A percentile compares a stretch with the other conserved stretches of the same genome.
phyloP scores from a whole-genome alignment of 805 yeast genomes.

The Metschnikowia cerradonensis region DNA sequence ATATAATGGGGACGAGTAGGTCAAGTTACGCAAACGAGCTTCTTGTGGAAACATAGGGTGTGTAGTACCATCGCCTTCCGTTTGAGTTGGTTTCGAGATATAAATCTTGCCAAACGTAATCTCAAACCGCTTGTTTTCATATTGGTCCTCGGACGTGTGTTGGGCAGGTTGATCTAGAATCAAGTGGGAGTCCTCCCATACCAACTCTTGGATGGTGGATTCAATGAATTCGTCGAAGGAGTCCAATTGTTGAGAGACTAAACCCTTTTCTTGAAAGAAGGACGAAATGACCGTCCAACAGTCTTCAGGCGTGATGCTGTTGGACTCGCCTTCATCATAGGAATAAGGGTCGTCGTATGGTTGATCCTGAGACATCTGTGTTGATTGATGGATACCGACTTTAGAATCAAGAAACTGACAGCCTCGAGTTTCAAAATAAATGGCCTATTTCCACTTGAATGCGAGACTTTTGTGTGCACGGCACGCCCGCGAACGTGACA shows the following conservation, averaged over 20 bases:
- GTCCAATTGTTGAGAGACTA: constrained; percentile 96
- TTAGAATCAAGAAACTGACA: constrained; percentile 3
- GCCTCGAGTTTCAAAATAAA: constrained; percentile 2
- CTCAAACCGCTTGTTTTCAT: constrained; percentile 87
- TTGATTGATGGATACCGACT: constrained; percentile 3
- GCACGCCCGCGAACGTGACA: constrained; percentile 10
- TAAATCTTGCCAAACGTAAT: constrained; percentile 97
- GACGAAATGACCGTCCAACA: constrained; percentile 98
- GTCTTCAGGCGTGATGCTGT: constrained; percentile 86
- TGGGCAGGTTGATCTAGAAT: constrained; percentile 98
- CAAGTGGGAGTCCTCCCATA: constrained; percentile 90
- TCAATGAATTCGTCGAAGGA: constrained; percentile 98
- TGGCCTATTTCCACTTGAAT: constrained; percentile 1
- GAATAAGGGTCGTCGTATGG: constrained; percentile 59
- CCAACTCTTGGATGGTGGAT: constrained; percentile 93
- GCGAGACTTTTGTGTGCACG: constrained; percentile 6
- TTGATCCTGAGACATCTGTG: constrained; percentile 18
- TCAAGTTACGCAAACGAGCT: constrained; percentile 91
- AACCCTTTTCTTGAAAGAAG: constrained; percentile 92
- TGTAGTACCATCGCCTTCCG: constrained; percentile 99
- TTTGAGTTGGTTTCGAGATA: constrained; percentile 94
- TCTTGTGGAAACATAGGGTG: constrained; percentile 98
- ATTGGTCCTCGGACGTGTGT: constrained; percentile 86
- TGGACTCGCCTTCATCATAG: constrained; percentile 55
- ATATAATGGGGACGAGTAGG: constrained; percentile 93